Evolutionary conservation across 1,284 basidiomycete species (phyloP), one percentile per base, ranked within the genome.

Genomic region (Boletellus deceptivus): DNA sequence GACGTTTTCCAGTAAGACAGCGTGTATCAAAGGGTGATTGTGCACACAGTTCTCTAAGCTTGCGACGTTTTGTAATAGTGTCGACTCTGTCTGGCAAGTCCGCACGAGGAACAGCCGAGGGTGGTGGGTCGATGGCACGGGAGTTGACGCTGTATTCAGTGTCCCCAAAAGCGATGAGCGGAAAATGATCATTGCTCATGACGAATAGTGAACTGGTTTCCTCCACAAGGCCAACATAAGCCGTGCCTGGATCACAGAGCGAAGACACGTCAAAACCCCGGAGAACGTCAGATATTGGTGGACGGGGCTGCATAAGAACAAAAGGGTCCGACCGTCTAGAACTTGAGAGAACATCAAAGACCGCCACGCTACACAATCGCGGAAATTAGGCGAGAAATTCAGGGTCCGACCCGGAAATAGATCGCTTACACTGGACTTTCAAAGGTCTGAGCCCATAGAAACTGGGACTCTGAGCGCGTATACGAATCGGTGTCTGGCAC

Each of bases 271-370:
- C 74, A 44, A 67, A 65, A 22, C 64, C 60, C 6, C 49, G 53
- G 22, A 90, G 69, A 35, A 88, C 73, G 49, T 89, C 82, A 42
- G 83, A 75, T 5, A 91, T 75, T 24, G 77, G 75, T 0, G 86
- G 84, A 4, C 79, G 83, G 2, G 91, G 91, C 62, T 93, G 91
- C 9, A 89, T 77, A 20, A 93, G 78, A 11, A 89, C 83, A 62
- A 92, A 82, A 1, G 90, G 83, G 33, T 79, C 75, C 43, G 73
- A 69, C 1, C 75, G 72, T 29, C 64, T 63, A 37, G 77, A 67
- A 46, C 71, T 72, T 40, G 67, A 72, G 5, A 91, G 74, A 33
- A 92, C 79, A 62, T 93, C 91, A 59, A 92, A 91, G 18, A 90
- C 75, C 8, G 88, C 87, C 25, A 91, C 89, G 51, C 86, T 90